These are phyloP conservation scores for Spirogloea muscicola DNA, from an alignment of 139 green algal species.

Conservation along the genomic window DNA sequence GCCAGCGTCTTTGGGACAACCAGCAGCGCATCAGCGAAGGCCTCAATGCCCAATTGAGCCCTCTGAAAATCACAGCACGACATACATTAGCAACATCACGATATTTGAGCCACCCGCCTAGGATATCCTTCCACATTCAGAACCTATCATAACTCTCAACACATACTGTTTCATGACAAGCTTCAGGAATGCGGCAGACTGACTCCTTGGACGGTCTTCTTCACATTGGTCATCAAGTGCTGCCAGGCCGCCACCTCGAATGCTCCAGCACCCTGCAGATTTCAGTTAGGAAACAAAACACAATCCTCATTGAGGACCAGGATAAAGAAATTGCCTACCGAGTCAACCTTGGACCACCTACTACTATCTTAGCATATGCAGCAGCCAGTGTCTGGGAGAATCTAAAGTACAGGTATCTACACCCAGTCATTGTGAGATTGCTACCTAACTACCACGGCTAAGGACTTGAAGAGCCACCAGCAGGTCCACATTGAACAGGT, in stretches of 20 bases:
- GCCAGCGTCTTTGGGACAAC: conserved; percentile 92
- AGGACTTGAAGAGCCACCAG: neutral
- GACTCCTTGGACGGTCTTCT: conserved; percentile 53
- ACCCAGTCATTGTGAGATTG: too few relatives aligned
- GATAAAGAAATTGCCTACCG: too few relatives aligned
- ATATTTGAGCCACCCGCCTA: too few relatives aligned
- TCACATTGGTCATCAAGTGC: conserved; percentile 62
- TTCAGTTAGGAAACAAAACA: neutral
- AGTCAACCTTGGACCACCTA: too few relatives aligned
- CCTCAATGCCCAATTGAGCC: conserved; percentile 92
- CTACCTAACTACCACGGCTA: too few relatives aligned
- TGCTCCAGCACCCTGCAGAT: conserved; percentile 68
- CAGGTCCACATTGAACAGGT: neutral
- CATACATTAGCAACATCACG: neutral
- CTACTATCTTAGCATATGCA: too few relatives aligned
- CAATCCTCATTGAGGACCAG: neutral
- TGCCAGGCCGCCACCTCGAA: conserved; percentile 86
- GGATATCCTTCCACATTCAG: too few relatives aligned
- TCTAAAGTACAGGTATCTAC: too few relatives aligned
- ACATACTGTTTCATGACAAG: neutral
- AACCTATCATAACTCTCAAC: conserved; percentile 6
- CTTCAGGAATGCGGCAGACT: neutral
- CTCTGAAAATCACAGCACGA: conserved; percentile 46
- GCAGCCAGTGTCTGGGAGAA: too few relatives aligned
- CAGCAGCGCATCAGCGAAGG: conserved; percentile 93